Evolutionary conservation across 2,329 filamentous ascomycete species (phyloP).

Genomic region (Xylariaceae sp.): DNA sequence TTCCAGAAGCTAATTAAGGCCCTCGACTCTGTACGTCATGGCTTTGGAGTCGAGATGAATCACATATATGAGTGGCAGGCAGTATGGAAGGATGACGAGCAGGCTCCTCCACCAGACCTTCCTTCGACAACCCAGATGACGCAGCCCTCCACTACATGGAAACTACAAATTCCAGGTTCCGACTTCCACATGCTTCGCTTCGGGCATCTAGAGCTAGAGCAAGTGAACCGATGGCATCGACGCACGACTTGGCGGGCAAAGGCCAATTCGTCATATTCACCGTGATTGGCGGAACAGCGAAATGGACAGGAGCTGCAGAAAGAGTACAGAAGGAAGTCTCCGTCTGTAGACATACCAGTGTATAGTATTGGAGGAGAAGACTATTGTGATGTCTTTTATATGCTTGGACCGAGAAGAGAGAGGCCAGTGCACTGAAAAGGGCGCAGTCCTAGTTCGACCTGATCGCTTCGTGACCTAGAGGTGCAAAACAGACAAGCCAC

Average conservation of each 20-base stretch:
- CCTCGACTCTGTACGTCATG: conserved; percentile 11
- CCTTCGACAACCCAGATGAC: conserved; percentile 5
- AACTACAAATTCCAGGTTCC: conserved; percentile 14
- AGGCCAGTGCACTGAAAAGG: conserved; percentile 3
- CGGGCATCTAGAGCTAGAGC: conserved; percentile 6
- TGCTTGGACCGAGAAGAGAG: conserved; percentile 11
- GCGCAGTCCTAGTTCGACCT: conserved; percentile 11
- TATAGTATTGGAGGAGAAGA: conserved; percentile 16
- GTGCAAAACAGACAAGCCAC: not conserved
- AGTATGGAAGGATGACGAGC: conserved; percentile 12
- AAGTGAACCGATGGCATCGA: conserved; percentile 14
- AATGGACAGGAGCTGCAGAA: conserved; percentile 6
- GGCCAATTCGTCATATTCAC: conserved; percentile 14
- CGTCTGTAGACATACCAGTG: conserved; percentile 9
- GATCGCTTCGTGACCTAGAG: conserved; percentile 17
- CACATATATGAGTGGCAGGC: conserved; percentile 10
- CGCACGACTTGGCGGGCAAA: conserved; percentile 15
- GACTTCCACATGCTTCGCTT: conserved; percentile 17
- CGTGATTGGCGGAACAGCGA: conserved; percentile 11
- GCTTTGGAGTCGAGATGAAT: conserved; percentile 15
- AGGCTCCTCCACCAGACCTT: conserved; percentile 5
- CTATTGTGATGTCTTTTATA: conserved; percentile 15
- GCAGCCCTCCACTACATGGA: conserved; percentile 13
- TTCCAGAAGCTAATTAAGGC: conserved; percentile 11
- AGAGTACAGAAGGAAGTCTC: conserved; percentile 1